Conservation (phyloP, 225 moss, liverwort and hornwort species). For the Neckera pumila region DNA sequence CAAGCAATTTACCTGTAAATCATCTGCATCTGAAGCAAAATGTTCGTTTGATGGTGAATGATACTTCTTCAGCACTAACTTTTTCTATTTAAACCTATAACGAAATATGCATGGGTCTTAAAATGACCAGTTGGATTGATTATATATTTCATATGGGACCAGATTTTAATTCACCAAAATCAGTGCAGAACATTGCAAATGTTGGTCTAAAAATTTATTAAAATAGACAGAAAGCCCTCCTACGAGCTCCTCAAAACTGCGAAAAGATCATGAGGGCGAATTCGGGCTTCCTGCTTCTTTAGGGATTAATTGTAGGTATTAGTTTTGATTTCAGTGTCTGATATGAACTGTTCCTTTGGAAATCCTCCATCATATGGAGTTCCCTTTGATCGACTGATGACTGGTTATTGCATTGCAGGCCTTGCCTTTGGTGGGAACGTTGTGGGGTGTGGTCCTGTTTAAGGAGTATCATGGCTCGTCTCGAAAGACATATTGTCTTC, state of each 20-base stretch:
- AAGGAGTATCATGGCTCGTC: constrained; percentile 67
- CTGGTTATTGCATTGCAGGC: constrained; percentile 16
- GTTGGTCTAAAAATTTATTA: not conserved
- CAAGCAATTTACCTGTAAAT: not conserved
- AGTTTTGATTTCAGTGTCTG: not conserved
- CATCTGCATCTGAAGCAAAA: not conserved
- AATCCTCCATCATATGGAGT: too few species aligned
- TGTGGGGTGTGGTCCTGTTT: constrained; percentile 67
- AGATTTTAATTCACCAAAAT: not conserved
- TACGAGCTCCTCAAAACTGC: not conserved
- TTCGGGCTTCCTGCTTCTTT: not conserved
- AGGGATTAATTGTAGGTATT: not conserved
- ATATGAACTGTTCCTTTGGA: not conserved
- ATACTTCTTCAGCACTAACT: not conserved
- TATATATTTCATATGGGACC: not conserved
- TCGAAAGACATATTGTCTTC: constrained; percentile 39
- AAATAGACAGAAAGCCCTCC: not conserved
- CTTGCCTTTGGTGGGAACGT: constrained; percentile 60
- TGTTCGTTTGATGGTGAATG: not conserved
- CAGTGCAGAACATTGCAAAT: not conserved
- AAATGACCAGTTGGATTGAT: not conserved
- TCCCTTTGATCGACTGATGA: not conserved
- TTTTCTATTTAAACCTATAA: not conserved
- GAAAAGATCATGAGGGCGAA: not conserved
- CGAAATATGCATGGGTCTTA: not conserved